These are phyloP conservation scores for Nakaseomyces bracarensis DNA, from an alignment of 1,139 yeast genomes.

Conservation along the genomic window DNA sequence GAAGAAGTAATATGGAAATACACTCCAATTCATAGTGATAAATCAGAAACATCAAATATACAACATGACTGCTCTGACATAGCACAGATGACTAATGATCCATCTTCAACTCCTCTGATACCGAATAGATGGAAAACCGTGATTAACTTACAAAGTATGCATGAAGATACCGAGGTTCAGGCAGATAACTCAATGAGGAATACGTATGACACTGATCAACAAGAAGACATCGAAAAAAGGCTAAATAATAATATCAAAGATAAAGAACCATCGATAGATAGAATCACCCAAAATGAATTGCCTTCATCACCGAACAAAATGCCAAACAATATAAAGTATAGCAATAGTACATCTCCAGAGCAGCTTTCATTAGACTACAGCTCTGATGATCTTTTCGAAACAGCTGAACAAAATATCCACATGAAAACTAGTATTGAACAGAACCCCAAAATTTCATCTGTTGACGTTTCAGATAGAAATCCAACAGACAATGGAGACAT, in stretches of 20 bases:
- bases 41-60: conserved; percentile 14
- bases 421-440: too few relatives aligned
- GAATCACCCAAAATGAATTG: conserved; percentile 9
- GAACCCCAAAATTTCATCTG: too few relatives aligned
- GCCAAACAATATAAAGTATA: background rate
- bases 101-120: conserved; percentile 30
- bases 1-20: conserved; percentile 31
- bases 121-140: conserved; percentile 24
- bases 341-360: background rate
- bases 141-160: conserved; percentile 22
- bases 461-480: too few relatives aligned
- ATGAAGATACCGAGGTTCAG: conserved; percentile 8
- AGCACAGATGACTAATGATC: conserved; percentile 13
- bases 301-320: conserved; percentile 19
- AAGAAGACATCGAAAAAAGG: conserved; percentile 28
- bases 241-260: conserved; percentile 23
- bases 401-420: background rate
- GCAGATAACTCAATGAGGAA: conserved; percentile 7
- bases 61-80: conserved; percentile 16
- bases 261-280: conserved; percentile 4
- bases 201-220: conserved; percentile 8
- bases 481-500: too few relatives aligned
- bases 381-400: background rate
- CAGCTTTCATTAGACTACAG: background rate
- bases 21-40: conserved; percentile 20